Conservation (phyloP, 768 basidiomycete genomes). For the Thelephora aurantiotincta region DNA sequence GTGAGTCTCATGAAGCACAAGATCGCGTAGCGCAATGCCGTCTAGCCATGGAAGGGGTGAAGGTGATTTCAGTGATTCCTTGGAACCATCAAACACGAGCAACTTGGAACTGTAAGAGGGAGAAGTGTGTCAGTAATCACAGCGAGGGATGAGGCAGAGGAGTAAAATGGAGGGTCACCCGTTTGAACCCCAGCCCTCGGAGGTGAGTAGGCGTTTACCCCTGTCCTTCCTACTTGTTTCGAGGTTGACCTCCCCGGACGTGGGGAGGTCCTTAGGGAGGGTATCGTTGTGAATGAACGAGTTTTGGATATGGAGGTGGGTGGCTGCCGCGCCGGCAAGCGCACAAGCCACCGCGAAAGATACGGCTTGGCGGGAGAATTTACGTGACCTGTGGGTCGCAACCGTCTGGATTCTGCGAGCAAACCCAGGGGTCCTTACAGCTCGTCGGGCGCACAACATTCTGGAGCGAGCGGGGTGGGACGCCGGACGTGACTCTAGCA, state of each 20-base stretch:
- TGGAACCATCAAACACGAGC: background rate
- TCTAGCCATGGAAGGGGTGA: conserved; percentile 42
- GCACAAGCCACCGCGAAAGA: too few relatives aligned
- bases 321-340: too few relatives aligned
- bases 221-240: background rate
- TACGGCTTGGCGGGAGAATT: too few relatives aligned
- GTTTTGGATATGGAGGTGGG: background rate
- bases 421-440: too few relatives aligned
- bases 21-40: conserved; percentile 57
- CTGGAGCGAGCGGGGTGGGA: too few relatives aligned
- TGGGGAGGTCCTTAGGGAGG: background rate
- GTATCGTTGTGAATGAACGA: background rate
- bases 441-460: too few relatives aligned
- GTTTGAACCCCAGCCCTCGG: conserved; percentile 59
- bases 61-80: conserved; percentile 33
- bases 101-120: background rate
- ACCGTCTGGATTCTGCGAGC: too few relatives aligned
- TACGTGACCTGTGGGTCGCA: too few relatives aligned
- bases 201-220: background rate
- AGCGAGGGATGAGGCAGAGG: background rate
- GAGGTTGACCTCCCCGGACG: background rate
- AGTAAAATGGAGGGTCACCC: too few relatives aligned
- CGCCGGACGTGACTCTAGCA: too few relatives aligned
- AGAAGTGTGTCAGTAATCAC: background rate
- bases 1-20: conserved; percentile 50